Percentiles rank a stretch among this genome's conserved stretches.
phyloP scores from a whole-genome alignment of 1,284 basidiomycete species.

The Naganishia liquefaciens region DNA sequence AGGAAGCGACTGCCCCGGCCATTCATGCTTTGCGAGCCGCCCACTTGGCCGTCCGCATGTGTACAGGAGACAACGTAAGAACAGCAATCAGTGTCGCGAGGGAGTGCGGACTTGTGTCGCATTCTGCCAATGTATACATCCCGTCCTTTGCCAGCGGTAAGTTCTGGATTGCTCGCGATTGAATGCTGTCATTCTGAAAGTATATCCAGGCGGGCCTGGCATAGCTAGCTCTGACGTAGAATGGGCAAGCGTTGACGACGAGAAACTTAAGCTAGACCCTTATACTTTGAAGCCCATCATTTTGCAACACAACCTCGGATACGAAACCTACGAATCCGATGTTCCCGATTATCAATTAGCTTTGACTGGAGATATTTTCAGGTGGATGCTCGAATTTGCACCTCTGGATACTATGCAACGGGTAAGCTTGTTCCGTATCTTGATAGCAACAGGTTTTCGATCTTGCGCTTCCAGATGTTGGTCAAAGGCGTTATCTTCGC shows the following conservation, averaged over 20 bases:
- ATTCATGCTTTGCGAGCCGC: slow-evolving; percentile 86
- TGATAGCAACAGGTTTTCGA: no score
- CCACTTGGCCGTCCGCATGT: slow-evolving; percentile 94
- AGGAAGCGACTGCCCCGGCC: slow-evolving; percentile 86
- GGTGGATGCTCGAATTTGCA: slow-evolving; percentile 97
- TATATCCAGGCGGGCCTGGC: slow-evolving; percentile 18
- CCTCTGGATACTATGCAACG: slow-evolving; percentile 89
- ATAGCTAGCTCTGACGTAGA: slow-evolving; percentile 68
- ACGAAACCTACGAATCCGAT: slow-evolving; percentile 66
- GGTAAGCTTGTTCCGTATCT: slow-evolving; percentile 57
- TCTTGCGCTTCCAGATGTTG: slow-evolving; percentile 74
- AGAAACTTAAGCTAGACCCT: slow-evolving; percentile 77
- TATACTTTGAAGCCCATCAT: slow-evolving; percentile 80
- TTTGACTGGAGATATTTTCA: slow-evolving; percentile 94
- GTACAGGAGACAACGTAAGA: slow-evolving; percentile 95
- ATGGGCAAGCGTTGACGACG: slow-evolving; percentile 93
- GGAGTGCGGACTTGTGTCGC: slow-evolving; percentile 87
- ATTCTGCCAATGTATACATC: slow-evolving; percentile 87
- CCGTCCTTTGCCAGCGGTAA: slow-evolving; percentile 76
- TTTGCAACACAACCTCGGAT: slow-evolving; percentile 55
- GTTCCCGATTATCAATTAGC: slow-evolving; percentile 90
- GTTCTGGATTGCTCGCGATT: slow-evolving; percentile 26
- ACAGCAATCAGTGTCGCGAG: slow-evolving; percentile 96
- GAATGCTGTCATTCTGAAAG: neutral
- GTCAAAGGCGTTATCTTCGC: slow-evolving; percentile 97